Evolutionary conservation across 2,329 filamentous ascomycete genomes (phyloP), one percentile per base, ranked within the genome.

Genomic region (Monascus ruber): DNA sequence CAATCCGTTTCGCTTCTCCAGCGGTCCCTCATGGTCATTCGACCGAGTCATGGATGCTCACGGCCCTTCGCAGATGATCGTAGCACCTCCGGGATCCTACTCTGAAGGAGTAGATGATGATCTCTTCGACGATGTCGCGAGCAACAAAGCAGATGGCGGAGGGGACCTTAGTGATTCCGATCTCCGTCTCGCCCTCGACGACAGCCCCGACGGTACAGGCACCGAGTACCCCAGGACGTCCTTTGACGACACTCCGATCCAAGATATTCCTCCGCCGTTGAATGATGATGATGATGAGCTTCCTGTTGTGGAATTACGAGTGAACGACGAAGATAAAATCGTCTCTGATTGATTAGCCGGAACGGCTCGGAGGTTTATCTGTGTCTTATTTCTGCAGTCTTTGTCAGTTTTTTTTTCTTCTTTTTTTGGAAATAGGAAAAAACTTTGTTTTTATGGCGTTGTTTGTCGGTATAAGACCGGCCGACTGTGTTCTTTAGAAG

Each of bases 251-350:
- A 43, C 35, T 36, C 50, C 46, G 29, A 49, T 62, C 27, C 53
- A 56, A 37, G 58, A 63, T 36, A 52, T 63, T 10, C 52, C 55
- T 25, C 48, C 49, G 25, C 45, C 52, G 37, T 53, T 57, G 25
- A 55, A 51, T 10, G 58, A 53, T 24, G 60, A 57, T 8, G 55
- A 61, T 31, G 58, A 65, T 26, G 59, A 64, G 4, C 49, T 64
- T 17, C 60, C 64, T 3, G 64, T 67, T 28, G 56, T 65, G 36
- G 65, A 68, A 47, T 47, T 68, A 28, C 57, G 50, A 33, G 56
- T 65, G 32, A 52, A 51, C 17, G 59, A 63, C 10, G 60, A 64
- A 7, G 56, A 61, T 6, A 47, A 48, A 26, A 46, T 50, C 25
- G 35, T 47, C 36, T 49, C 48, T 34, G 49, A 52, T 31, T 46